A percentile compares a stretch with the other conserved stretches of the same genome.
Conservation (phyloP, 2,329 filamentous ascomycete genomes). For the Epichloe typhina region DNA sequence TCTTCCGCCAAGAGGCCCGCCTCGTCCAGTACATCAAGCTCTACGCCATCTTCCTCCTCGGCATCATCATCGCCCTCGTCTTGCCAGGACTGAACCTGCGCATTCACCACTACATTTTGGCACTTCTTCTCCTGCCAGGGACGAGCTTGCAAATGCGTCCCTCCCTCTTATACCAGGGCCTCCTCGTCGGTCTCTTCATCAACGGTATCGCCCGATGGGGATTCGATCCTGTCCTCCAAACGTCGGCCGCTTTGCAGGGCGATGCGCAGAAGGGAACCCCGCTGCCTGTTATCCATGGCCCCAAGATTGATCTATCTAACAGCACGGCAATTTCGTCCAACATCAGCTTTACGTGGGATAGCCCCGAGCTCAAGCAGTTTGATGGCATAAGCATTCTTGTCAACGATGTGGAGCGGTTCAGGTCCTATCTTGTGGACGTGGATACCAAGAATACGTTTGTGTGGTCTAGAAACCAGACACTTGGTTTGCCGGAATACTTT, state of each 20-base stretch:
- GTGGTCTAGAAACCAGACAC: constrained; percentile 39
- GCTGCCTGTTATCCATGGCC: constrained; percentile 40
- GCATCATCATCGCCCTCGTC: constrained; percentile 56
- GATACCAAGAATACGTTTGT: constrained; percentile 34
- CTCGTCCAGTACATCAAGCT: constrained; percentile 65
- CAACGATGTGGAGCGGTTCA: constrained; percentile 73
- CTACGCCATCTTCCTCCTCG: constrained; percentile 54
- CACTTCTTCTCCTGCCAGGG: constrained; percentile 72
- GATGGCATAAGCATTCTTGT: constrained; percentile 71
- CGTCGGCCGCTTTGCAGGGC: constrained; percentile 56
- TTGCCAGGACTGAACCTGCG: constrained; percentile 70
- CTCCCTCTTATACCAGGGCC: constrained; percentile 73
- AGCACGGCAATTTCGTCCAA: constrained; percentile 37
- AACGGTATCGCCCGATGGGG: constrained; percentile 93
- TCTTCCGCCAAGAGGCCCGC: constrained; percentile 72
- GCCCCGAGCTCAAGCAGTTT: constrained; percentile 35
- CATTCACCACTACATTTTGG: constrained; percentile 91
- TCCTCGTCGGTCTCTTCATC: constrained; percentile 82
- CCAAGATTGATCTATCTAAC: constrained; percentile 30
- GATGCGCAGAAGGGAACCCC: constrained; percentile 50
- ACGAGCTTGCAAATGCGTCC: constrained; percentile 81
- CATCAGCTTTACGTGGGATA: constrained; percentile 48
- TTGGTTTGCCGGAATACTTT: constrained; percentile 55
- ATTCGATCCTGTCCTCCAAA: constrained; percentile 80
- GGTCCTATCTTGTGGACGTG: constrained; percentile 53